Conservation (phyloP, 2,329 filamentous ascomycete genomes). For the Pyrenophora graminea region DNA sequence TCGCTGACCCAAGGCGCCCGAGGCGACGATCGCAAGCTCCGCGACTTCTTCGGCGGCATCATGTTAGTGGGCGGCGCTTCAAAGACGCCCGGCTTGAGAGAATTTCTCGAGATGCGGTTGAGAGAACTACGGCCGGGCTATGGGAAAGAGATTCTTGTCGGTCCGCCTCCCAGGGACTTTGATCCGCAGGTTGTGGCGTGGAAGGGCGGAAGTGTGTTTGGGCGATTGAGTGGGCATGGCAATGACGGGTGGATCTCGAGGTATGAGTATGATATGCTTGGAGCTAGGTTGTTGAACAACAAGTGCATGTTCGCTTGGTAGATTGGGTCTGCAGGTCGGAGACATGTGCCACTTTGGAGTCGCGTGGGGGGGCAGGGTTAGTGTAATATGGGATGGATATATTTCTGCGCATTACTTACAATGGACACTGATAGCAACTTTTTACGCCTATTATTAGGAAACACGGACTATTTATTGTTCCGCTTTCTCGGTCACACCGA, state of each 20-base stretch:
- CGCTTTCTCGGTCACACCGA: too few relatives aligned
- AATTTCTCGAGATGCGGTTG: slow-evolving; percentile 81
- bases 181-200: slow-evolving; percentile 96
- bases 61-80: slow-evolving; percentile 47
- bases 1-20: slow-evolving; percentile 86
- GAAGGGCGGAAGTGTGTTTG: slow-evolving; percentile 98
- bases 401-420: too few relatives aligned
- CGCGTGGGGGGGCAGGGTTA: too few relatives aligned
- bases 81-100: slow-evolving; percentile 69
- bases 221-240: slow-evolving; percentile 73
- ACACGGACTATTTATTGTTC: too few relatives aligned
- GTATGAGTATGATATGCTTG: slow-evolving; percentile 85
- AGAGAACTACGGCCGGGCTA: slow-evolving; percentile 66
- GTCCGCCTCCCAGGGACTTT: slow-evolving; percentile 81
- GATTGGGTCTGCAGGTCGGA: neutral
- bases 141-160: slow-evolving; percentile 69
- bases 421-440: too few relatives aligned
- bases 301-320: slow-evolving; percentile 51
- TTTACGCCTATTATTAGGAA: too few relatives aligned
- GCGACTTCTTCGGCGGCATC: slow-evolving; percentile 68
- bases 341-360: too few relatives aligned
- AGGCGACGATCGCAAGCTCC: slow-evolving; percentile 88
- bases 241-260: slow-evolving; percentile 95
- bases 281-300: slow-evolving; percentile 71
- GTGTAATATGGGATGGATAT: too few relatives aligned